Base-by-base conservation (phyloP, 306 rosid genomes). In the Malus fusca region DNA sequence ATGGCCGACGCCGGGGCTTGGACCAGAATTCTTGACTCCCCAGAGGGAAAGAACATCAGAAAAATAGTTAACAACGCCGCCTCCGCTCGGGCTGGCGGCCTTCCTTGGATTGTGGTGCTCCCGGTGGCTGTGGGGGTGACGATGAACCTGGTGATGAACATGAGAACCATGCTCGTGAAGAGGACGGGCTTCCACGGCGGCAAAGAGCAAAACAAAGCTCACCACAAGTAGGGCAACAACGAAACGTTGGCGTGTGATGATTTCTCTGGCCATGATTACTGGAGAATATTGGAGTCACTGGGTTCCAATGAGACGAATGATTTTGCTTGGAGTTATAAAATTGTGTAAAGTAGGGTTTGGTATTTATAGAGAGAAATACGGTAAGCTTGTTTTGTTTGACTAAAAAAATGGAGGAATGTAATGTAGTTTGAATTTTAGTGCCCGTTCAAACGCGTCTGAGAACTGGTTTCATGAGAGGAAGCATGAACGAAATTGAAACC, bases 1-100 rank as follows among this genome's bases (percentile, higher is more conserved):
- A 40, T 83, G 83, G 68, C 86, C 86, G 8, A 12, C 71, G 5
- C 86, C 78, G 26, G 71, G 59, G 52, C 86, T 83, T 52, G 78
- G 86, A 11, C 86, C 86, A 18, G 67, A 13, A 19, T 9, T 64
- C 73, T 83, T 83, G 62, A 83, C 70, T 31, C 80, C 86, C 86
- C 74, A 64, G 14, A 69, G 80, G 19, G 19, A 69, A 65, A 77
- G 73, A 72, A 76, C 48, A 37, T 83, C 77, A 43, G 13, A 43
- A 12, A 76, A 60, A 59, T 68, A 73, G 18, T 59, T 70, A 21
- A 31, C 74, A 21, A 22, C 48, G 1, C 68, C 64, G 35, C 13
- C 75, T 7, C 23, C 70, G 66, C 82, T 73, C 48, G 42, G 75
- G 22, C 48, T 43, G 37, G 72, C 61, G 26, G 75, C 25, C 61